Evolutionary conservation across 108 stramenopile genomes (phyloP), one percentile per base, ranked within the genome.

Genomic region (Pseudonitzschia multistriata): DNA sequence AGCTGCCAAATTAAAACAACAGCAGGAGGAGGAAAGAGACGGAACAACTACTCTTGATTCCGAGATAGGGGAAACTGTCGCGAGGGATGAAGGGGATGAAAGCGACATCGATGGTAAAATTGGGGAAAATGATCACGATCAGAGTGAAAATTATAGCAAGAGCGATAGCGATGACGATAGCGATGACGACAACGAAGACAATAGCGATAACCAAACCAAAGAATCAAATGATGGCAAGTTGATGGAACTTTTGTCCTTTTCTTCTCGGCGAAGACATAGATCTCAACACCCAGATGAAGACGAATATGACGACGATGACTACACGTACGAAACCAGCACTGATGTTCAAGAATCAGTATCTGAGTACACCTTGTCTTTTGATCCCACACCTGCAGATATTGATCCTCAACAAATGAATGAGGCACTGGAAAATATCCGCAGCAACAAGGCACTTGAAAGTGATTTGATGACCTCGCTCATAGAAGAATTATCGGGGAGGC

Each of bases 241-340:
- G 17, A 45, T 45, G 17, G 42, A 45, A 17, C 42, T 13, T 17
- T 45, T 45, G 8, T 45, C 42, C 11, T 45, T 45, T 45, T 45
- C 42, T 2, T 45, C 42, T 45, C 42, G 42, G 17, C 13, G 42
- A 45, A 13, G 42, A 17, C 17, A 17, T 13, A 45, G 3, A 25
- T 55, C 54, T 27, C 54, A 55, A n/a, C 54, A 55, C 4, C 22
- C 29, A 1, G 54, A 55, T 0, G 54, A 55, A 0, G 29, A 55
- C 29, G 54, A n/a, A 13, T 21, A 55, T 25, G 1, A 27, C 24
- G 54, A 55, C 27, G 33, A 59, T 59, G 29, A 59, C 17, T n/a
- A n/a, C n/a, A n/a, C n/a, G n/a, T 59, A n/a, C 14, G 57, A 59
- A 5, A 59, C 57, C 29, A 59, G 3, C 34, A 4, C 57, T 33